phyloP scores from a whole-genome alignment of 148 eudicot species.

The Pharnaceum exiguum region DNA sequence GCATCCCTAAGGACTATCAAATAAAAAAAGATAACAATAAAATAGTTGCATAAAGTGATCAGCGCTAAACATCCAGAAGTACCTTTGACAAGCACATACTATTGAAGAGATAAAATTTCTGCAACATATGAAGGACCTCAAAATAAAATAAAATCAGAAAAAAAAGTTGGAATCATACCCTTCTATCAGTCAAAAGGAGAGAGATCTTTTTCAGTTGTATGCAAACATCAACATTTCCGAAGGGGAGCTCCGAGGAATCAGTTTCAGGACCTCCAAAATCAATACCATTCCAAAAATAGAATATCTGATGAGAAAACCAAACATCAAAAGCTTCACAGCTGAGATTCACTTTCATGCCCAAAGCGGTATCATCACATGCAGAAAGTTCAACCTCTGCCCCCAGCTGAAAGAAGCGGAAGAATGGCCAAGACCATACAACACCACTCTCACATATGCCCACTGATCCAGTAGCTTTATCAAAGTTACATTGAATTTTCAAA shows the following conservation, averaged over 20 bases:
- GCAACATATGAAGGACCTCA: not conserved
- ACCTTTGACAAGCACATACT: no score
- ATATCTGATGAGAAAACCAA: conserved; percentile 68
- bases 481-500: conserved; percentile 30
- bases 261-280: conserved; percentile 38
- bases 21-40: no score
- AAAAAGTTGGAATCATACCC: conserved; percentile 43
- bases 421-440: conserved; percentile 49
- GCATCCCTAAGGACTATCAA: no score
- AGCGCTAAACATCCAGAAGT: no score
- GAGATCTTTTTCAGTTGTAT: conserved; percentile 60
- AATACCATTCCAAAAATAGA: conserved; percentile 49
- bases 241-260: conserved; percentile 26
- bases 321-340: conserved; percentile 59
- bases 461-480: conserved; percentile 50
- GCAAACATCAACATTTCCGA: conserved; percentile 34
- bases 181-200: conserved; percentile 73
- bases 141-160: not conserved
- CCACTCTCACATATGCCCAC: conserved; percentile 38
- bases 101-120: no score
- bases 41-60: no score
- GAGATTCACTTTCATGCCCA: conserved; percentile 28
- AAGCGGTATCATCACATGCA: conserved; percentile 21
- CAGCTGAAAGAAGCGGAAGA: conserved; percentile 60
- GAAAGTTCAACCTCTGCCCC: conserved; percentile 39